Base-by-base conservation (phyloP, 257 asterid species). In the Paraleonurus japonicus region DNA sequence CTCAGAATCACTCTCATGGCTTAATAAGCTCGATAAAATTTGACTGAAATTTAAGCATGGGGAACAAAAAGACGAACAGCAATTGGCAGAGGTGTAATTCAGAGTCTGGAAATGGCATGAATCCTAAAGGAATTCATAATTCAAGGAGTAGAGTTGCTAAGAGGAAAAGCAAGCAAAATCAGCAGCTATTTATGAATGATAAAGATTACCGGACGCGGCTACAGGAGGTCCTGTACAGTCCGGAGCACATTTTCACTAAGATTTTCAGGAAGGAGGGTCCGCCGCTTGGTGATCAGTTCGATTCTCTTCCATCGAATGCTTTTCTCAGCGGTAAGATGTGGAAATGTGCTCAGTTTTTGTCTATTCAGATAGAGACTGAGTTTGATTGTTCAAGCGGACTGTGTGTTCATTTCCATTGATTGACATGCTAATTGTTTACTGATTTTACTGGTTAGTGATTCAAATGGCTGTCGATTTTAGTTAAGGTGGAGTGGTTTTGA, bases 221-320 rank as follows among this genome's bases (percentile, higher is more conserved):
- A 50, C 98, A 95, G 88, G 98, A 91, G 82, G 84, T 82, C 63
- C 61, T 87, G 81, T 89, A 81, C 79, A 73, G 80, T 50, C 78
- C 92, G 47, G 98, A 89, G 71, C 61, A 85, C 72, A 90, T 93
- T 83, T 61, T 85, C 33, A 58, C 84, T 67, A 90, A 85, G 69
- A 80, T 86, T 73, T 93, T 90, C 81, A 76, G 98, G 65, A 88
- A 88, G 83, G 98, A 92, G 61, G 99, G 99, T 11, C 99, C 99
- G 20, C 65, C 81, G 41, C 96, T 92, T 3, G 99, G 99, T 13
- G 81, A 41, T 67, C 85, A 85, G 30, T 95, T 92, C 70, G 94
- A 92, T 76, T 24, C 87, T 73, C 86, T 85, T 33, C 99, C 97
- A 0, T 61, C 85, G 1, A 79, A 78, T 67, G 93, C 92, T 26